Base-by-base conservation (phyloP, 495 filamentous ascomycete genomes). In the Talaromyces liani region DNA sequence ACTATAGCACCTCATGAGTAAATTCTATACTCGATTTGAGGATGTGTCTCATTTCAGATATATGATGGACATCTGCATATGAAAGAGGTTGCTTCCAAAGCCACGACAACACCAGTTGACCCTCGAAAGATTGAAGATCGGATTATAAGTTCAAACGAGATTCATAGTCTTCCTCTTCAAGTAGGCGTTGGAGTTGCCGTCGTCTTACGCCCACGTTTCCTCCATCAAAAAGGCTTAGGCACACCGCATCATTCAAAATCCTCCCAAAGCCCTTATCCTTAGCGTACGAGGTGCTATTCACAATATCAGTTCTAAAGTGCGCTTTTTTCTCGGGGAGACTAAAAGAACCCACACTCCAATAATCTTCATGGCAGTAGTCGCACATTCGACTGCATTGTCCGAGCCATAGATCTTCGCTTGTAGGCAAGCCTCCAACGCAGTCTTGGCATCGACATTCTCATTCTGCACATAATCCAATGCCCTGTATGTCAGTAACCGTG, bases 161-260 rank as follows among this genome's bases (percentile, higher is more conserved):
- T 64, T 81, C 72, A 68, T 84, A 85, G 22, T 70, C 76, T 6
- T 78, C 70, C 12, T 67, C 68, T 45, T 76, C 65, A 68, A 86
- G 77, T 9, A 84, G 65, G 36, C 75, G 71, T 62, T 85, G 76
- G 61, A 85, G 62, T 62, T 83, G 78, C 18, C 82, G 70, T 53
- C 82, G 74, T 58, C 82, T 66, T 9, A 85, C 74, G 0, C 83
- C 83, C 16, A 85, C 75, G 70, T 86, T 86, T 3, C 83, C 82
- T 2, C 83, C 81, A 64, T 83, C 81, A 60, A 84, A 83, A 18
- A 84, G 77, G 1, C 82, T 81, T 61, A 86, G 61, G 25, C 74
- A 77, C 65, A 78, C 73, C 1, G 80, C 83, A 63, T 76, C 75
- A 59, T 80, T 79, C 58, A 84, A 63, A 9, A 84, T 67, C n/a